Percentiles rank a stretch among this genome's conserved stretches.
Conservation (phyloP, 495 filamentous ascomycete genomes). For the Aspergillus mulundensis region DNA sequence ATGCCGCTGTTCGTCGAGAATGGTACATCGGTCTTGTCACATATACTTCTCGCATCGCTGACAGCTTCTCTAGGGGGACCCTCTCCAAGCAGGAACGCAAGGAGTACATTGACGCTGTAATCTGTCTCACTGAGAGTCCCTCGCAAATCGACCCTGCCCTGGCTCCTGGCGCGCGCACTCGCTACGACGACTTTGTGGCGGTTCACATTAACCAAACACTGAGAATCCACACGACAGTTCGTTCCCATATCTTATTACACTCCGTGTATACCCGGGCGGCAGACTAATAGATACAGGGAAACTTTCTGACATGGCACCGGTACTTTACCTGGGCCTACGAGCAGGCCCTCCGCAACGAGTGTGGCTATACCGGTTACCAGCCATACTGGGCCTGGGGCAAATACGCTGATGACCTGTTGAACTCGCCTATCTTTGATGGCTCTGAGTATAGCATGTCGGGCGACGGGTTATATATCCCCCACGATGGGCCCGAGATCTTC, state of each 20-base stretch:
- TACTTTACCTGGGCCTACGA: slow-evolving; percentile 60
- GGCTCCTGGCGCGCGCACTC: slow-evolving; percentile 43
- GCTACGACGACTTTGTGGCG: slow-evolving; percentile 61
- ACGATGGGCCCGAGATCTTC: slow-evolving; percentile 18
- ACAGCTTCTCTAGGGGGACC: slow-evolving; percentile 42
- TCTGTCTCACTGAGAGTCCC: slow-evolving; percentile 49
- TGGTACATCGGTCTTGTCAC: slow-evolving; percentile 48
- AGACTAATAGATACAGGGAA: slow-evolving; percentile 38
- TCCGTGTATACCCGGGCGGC: too few relatives aligned
- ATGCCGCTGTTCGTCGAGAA: slow-evolving; percentile 30
- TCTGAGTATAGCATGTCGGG: slow-evolving; percentile 50
- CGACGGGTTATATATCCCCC: slow-evolving; percentile 47
- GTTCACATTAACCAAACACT: slow-evolving; percentile 56
- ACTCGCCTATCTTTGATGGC: slow-evolving; percentile 60
- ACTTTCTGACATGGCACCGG: slow-evolving; percentile 64
- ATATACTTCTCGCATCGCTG: background rate
- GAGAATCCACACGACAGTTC: slow-evolving; percentile 53
- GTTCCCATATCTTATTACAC: slow-evolving; percentile 37
- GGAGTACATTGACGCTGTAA: slow-evolving; percentile 54
- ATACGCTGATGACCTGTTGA: slow-evolving; percentile 42
- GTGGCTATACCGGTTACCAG: slow-evolving; percentile 53
- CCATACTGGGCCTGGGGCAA: slow-evolving; percentile 61
- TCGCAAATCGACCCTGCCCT: slow-evolving; percentile 30
- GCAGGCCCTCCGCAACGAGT: slow-evolving; percentile 60
- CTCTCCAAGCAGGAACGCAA: slow-evolving; percentile 43